A percentile compares a stretch with the other conserved stretches of the same genome.
Evolutionary conservation across 1,284 basidiomycete genomes (phyloP).

Genomic region (Cutaneotrichosporon cavernicola): DNA sequence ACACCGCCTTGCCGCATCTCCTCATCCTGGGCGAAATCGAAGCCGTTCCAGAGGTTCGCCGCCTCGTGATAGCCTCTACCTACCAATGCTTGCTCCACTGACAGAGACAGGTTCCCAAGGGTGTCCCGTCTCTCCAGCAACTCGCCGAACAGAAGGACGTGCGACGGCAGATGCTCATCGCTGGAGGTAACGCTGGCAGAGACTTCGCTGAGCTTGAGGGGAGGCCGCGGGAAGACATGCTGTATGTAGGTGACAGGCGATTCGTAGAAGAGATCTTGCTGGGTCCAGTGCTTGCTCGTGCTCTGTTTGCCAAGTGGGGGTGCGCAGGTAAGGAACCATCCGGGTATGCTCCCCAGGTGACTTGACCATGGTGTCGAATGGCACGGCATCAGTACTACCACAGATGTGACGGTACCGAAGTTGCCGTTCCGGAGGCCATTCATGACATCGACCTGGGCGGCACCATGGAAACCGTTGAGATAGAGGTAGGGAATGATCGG

Average conservation of each 20-base stretch:
- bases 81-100: constrained; percentile 58
- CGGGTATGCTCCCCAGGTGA: constrained; percentile 66
- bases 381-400: constrained; percentile 92
- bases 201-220: constrained; percentile 10
- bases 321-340: constrained; percentile 87
- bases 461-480: constrained; percentile 68
- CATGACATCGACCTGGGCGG: constrained; percentile 73
- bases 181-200: neutral
- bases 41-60: constrained; percentile 62
- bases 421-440: constrained; percentile 40
- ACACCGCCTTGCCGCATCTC: constrained; percentile 71
- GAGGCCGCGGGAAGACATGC: constrained; percentile 59
- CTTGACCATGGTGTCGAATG: constrained; percentile 97
- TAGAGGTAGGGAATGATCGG: constrained; percentile 65
- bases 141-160: constrained; percentile 75
- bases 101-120: neutral
- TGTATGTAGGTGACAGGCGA: constrained; percentile 68
- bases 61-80: constrained; percentile 66
- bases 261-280: constrained; percentile 78
- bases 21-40: constrained; percentile 72
- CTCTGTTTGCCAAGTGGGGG: constrained; percentile 62
- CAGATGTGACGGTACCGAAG: constrained; percentile 49
- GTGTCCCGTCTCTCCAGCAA: constrained; percentile 56
- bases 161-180: constrained; percentile 59
- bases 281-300: constrained; percentile 64